Percentiles rank a stretch among this genome's conserved stretches.
Evolutionary conservation across 805 yeast species (phyloP).

Genomic region (Kuraishia molischiana): DNA sequence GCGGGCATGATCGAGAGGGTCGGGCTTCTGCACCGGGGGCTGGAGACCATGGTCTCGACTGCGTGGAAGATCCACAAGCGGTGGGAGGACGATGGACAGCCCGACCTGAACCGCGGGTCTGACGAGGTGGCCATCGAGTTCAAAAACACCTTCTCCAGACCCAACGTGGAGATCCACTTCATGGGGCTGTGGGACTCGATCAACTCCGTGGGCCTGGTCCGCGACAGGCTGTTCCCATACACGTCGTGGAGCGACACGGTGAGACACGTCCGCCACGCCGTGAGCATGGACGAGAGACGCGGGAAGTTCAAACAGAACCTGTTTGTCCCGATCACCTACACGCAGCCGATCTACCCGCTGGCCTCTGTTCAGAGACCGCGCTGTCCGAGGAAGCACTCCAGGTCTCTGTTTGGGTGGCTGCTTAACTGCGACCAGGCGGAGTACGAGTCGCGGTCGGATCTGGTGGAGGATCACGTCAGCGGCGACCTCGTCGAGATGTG

Average conservation of each 20-base stretch:
- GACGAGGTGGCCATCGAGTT: slow-evolving; percentile 42
- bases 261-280: slow-evolving; percentile 55
- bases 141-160: slow-evolving; percentile 40
- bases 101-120: slow-evolving; percentile 30
- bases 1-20: slow-evolving; percentile 58
- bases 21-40: slow-evolving; percentile 47
- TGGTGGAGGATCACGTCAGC: slow-evolving; percentile 1
- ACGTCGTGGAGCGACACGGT: slow-evolving; percentile 41
- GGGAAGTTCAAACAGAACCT: slow-evolving; percentile 51
- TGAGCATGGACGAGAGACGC: slow-evolving; percentile 58
- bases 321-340: slow-evolving; percentile 32
- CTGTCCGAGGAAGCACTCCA: neutral
- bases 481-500: slow-evolving; percentile 41
- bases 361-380: neutral
- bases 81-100: slow-evolving; percentile 57
- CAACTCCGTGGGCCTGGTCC: slow-evolving; percentile 52
- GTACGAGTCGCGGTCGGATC: neutral
- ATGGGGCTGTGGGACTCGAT: slow-evolving; percentile 67
- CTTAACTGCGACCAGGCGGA: slow-evolving; percentile 6
- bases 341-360: slow-evolving; percentile 14
- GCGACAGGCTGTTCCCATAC: slow-evolving; percentile 51
- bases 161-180: slow-evolving; percentile 35
- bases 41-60: slow-evolving; percentile 43
- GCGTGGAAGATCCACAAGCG: slow-evolving; percentile 56
- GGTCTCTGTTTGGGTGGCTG: neutral